A percentile compares a stretch with the other conserved stretches of the same genome.
phyloP scores from a whole-genome alignment of 2,329 filamentous ascomycete species.

The Calonectria henricotiae region DNA sequence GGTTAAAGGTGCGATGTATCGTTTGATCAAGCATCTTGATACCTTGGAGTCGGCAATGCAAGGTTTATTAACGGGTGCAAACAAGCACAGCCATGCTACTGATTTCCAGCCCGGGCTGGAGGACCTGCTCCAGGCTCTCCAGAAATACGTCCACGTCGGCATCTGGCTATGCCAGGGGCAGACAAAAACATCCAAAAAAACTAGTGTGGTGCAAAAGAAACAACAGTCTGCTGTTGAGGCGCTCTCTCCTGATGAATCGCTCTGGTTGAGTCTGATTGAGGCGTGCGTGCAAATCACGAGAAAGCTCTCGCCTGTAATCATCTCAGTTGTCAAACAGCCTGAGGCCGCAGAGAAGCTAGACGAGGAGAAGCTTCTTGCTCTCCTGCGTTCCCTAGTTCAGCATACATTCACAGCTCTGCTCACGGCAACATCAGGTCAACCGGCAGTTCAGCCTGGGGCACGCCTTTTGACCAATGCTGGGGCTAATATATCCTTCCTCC shows the following conservation, averaged over 20 bases:
- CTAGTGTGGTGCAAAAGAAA: constrained; percentile 67
- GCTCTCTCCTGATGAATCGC: constrained; percentile 69
- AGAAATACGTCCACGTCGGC: constrained; percentile 93
- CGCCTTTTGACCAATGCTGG: constrained; percentile 60
- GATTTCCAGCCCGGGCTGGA: constrained; percentile 76
- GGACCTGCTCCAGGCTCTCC: constrained; percentile 82
- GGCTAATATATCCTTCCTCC: constrained; percentile 85
- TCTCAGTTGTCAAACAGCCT: constrained; percentile 53
- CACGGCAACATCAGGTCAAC: constrained; percentile 77
- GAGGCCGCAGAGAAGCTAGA: constrained; percentile 62
- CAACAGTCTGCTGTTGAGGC: constrained; percentile 62
- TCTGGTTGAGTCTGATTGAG: constrained; percentile 77
- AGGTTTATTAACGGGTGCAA: constrained; percentile 78
- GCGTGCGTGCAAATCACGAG: constrained; percentile 76
- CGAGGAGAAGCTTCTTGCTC: constrained; percentile 74
- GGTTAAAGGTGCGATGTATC: constrained; percentile 85
- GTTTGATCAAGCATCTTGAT: constrained; percentile 85
- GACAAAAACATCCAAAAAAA: constrained; percentile 73
- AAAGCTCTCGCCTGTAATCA: constrained; percentile 73
- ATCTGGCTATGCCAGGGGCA: constrained; percentile 96
- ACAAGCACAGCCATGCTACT: constrained; percentile 68
- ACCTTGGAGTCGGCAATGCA: constrained; percentile 85
- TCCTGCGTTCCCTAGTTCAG: constrained; percentile 87
- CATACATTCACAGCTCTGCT: constrained; percentile 91
- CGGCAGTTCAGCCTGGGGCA: constrained; percentile 54